Conservation (phyloP, 192 early-diverging fungal species). For the Chytriomyces confervae region DNA sequence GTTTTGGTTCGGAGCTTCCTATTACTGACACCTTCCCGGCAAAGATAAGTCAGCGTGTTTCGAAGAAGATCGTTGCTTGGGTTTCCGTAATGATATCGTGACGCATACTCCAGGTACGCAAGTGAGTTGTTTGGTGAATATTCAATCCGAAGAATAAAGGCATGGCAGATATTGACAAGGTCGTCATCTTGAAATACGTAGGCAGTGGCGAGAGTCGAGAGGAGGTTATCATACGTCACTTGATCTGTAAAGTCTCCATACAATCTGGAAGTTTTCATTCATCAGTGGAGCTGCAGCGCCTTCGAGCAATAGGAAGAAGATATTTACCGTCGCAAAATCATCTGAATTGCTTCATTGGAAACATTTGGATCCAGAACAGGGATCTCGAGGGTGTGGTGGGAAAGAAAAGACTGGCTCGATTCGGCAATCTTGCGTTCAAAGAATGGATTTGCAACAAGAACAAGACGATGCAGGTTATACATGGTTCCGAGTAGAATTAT, state of each 20-base stretch:
- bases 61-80: slow-evolving; percentile 3
- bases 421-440: background rate
- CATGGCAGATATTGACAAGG: slow-evolving; percentile 1
- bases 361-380: slow-evolving; percentile 22
- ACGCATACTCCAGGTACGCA: slow-evolving; percentile 23
- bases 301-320: background rate
- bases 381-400: slow-evolving; percentile 9
- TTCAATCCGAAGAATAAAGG: slow-evolving; percentile 15
- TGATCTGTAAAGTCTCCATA: slow-evolving; percentile 28
- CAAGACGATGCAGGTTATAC: slow-evolving; percentile 27
- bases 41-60: slow-evolving; percentile 19
- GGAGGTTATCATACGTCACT: slow-evolving; percentile 23
- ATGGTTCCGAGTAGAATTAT: slow-evolving; percentile 16
- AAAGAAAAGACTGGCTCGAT: background rate
- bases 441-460: slow-evolving; percentile 5
- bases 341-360: slow-evolving; percentile 22
- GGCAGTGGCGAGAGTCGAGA: slow-evolving; percentile 13
- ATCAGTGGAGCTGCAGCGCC: background rate
- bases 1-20: slow-evolving; percentile 12
- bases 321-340: slow-evolving; percentile 19
- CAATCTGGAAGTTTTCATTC: slow-evolving; percentile 16
- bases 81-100: slow-evolving; percentile 20
- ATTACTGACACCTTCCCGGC: slow-evolving; percentile 19
- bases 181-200: slow-evolving; percentile 20
- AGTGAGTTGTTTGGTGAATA: slow-evolving; percentile 17